Evolutionary conservation across 2,329 filamentous ascomycete species (phyloP).

Genomic region (Metarhizium humberi): DNA sequence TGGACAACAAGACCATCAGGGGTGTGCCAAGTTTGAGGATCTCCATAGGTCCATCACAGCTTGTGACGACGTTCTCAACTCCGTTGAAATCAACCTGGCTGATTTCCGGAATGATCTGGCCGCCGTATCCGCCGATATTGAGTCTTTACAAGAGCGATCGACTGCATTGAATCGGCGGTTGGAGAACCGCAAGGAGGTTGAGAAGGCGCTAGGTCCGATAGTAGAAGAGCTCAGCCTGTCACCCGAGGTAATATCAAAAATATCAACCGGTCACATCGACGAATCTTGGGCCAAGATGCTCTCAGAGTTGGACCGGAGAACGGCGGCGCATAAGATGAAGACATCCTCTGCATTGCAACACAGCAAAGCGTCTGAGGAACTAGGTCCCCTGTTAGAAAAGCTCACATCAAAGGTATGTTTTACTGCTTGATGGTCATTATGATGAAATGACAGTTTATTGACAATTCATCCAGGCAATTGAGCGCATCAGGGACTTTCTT

Average conservation of each 20-base stretch:
- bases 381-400: constrained; percentile 77
- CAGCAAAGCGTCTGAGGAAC: constrained; percentile 71
- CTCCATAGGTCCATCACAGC: constrained; percentile 81
- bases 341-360: constrained; percentile 44
- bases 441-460: not conserved
- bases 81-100: constrained; percentile 84
- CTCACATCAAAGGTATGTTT: constrained; percentile 63
- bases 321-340: constrained; percentile 60
- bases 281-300: constrained; percentile 79
- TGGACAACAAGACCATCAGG: constrained; percentile 55
- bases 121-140: constrained; percentile 87
- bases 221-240: constrained; percentile 89
- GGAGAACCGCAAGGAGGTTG: constrained; percentile 81
- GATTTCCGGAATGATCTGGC: constrained; percentile 92
- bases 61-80: constrained; percentile 88
- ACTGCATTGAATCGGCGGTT: constrained; percentile 73
- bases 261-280: constrained; percentile 82
- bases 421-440: not conserved
- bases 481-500: constrained; percentile 88
- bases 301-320: constrained; percentile 73
- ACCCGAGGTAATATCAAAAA: constrained; percentile 72
- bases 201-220: constrained; percentile 76
- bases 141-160: constrained; percentile 82
- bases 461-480: constrained; percentile 53
- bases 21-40: constrained; percentile 79